Percentiles rank a stretch among this genome's conserved stretches.
These are phyloP conservation scores for Euphrasia confusa DNA, from an alignment of 257 asterid species.

Conservation along the genomic window DNA sequence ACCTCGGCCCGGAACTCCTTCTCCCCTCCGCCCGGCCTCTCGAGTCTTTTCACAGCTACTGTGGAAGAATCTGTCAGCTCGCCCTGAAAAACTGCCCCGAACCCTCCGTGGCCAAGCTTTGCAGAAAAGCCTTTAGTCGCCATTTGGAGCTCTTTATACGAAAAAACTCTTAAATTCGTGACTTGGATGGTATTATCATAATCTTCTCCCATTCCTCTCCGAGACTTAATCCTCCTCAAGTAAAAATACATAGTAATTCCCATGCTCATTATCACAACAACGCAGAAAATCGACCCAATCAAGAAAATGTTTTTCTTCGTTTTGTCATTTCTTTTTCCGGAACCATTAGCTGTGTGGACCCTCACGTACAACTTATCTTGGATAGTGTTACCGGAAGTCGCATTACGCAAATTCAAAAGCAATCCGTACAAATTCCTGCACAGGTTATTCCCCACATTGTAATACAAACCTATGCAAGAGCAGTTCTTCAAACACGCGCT, in stretches of 20 bases:
- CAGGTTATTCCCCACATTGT: slow-evolving; percentile 35
- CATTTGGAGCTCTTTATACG: slow-evolving; percentile 64
- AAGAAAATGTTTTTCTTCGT: slow-evolving; percentile 25
- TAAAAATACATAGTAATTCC: slow-evolving; percentile 33
- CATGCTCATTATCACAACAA: slow-evolving; percentile 36
- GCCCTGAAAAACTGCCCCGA: slow-evolving; percentile 74
- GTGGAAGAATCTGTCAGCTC: slow-evolving; percentile 44
- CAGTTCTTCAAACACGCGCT: slow-evolving; percentile 51
- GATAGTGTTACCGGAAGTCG: slow-evolving; percentile 37
- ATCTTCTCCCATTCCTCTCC: slow-evolving; percentile 33
- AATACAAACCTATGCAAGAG: slow-evolving; percentile 62
- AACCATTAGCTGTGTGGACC: slow-evolving; percentile 27
- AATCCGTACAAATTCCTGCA: slow-evolving; percentile 61
- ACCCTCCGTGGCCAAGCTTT: slow-evolving; percentile 88
- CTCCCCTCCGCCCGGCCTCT: slow-evolving; percentile 73
- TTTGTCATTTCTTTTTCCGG: slow-evolving; percentile 25
- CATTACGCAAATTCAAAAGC: slow-evolving; percentile 48
- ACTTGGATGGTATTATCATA: slow-evolving; percentile 49
- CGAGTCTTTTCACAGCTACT: slow-evolving; percentile 80
- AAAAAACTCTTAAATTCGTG: slow-evolving; percentile 53
- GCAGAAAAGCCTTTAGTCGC: slow-evolving; percentile 70
- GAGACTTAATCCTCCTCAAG: slow-evolving; percentile 36
- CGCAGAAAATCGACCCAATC: slow-evolving; percentile 44
- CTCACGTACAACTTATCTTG: slow-evolving; percentile 50
- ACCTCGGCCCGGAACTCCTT: slow-evolving; percentile 80